These are phyloP conservation scores for Epipyxis sp. DNA, from an alignment of 108 stramenopile species.

Conservation along the genomic window DNA sequence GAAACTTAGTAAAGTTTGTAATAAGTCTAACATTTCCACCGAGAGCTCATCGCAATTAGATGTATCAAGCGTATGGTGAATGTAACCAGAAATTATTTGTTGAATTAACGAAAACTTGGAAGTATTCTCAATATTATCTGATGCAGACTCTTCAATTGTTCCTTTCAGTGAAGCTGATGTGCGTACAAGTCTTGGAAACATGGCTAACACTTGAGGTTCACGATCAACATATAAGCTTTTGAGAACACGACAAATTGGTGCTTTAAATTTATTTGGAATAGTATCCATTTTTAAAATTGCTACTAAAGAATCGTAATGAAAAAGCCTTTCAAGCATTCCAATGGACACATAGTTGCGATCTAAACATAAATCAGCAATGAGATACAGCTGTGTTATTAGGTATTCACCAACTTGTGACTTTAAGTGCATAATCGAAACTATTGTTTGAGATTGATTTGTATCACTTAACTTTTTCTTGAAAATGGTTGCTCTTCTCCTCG, in stretches of 20 bases:
- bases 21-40: background rate
- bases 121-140: constrained; percentile 4
- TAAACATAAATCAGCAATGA: constrained; percentile 27
- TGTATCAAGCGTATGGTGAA: constrained; percentile 3
- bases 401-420: constrained; percentile 21
- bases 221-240: constrained; percentile 11
- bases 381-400: constrained; percentile 18
- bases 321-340: background rate
- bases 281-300: constrained; percentile 15
- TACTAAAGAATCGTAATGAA: constrained; percentile 12
- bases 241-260: constrained; percentile 22
- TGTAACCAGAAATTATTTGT: constrained; percentile 12
- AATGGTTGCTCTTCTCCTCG: background rate
- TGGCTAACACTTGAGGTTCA: constrained; percentile 26
- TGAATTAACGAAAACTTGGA: constrained; percentile 21
- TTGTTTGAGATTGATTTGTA: background rate
- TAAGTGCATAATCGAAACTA: too few relatives aligned
- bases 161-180: constrained; percentile 1
- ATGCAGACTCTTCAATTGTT: background rate
- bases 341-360: constrained; percentile 34
- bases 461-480: background rate
- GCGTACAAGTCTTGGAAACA: constrained; percentile 2
- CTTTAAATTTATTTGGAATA: constrained; percentile 18
- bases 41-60: constrained; percentile 24
- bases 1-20: background rate